Conservation (phyloP, 2,329 filamentous ascomycete genomes). For the Pseudofabraea citricarpa region DNA sequence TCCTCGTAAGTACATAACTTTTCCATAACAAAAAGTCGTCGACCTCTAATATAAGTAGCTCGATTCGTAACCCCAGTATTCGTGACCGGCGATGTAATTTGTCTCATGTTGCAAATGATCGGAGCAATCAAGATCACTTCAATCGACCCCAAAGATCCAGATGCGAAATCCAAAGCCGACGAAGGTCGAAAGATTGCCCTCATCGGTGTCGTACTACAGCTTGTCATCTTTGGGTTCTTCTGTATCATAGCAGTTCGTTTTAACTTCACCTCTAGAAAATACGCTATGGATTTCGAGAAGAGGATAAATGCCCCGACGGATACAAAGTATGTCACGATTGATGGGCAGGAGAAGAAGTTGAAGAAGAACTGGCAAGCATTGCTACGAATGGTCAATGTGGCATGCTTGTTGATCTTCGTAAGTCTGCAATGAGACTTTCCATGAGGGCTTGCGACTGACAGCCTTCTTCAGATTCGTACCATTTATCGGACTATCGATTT, state of each 20-base stretch:
- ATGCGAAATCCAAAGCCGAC: conserved; percentile 26
- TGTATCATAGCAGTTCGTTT: conserved; percentile 37
- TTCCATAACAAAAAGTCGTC: too few relatives aligned
- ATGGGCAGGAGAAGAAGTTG: conserved; percentile 9
- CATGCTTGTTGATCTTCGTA: conserved; percentile 23
- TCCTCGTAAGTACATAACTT: conserved; percentile 4
- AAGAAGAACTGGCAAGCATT: conserved; percentile 22
- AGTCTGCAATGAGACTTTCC: not conserved
- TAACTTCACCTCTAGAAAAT: conserved; percentile 35
- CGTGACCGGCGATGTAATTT: conserved; percentile 9
- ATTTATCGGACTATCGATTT: conserved; percentile 24
- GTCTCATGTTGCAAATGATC: conserved; percentile 5
- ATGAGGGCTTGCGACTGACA: not conserved
- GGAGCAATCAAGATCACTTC: conserved; percentile 31
- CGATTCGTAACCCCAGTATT: conserved; percentile 13
- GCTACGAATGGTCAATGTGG: conserved; percentile 21
- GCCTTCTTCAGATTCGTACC: not conserved
- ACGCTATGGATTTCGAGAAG: conserved; percentile 22
- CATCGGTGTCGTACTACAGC: conserved; percentile 33
- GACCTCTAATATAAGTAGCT: too few relatives aligned
- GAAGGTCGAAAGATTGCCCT: conserved; percentile 32
- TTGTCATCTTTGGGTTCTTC: conserved; percentile 39
- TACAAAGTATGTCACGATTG: conserved; percentile 12
- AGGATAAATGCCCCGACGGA: conserved; percentile 12
- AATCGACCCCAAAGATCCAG: conserved; percentile 24